Percentiles rank a stretch among this genome's conserved stretches.
phyloP scores from a whole-genome alignment of 805 yeast genomes.

The Soucietia sequanensis region DNA sequence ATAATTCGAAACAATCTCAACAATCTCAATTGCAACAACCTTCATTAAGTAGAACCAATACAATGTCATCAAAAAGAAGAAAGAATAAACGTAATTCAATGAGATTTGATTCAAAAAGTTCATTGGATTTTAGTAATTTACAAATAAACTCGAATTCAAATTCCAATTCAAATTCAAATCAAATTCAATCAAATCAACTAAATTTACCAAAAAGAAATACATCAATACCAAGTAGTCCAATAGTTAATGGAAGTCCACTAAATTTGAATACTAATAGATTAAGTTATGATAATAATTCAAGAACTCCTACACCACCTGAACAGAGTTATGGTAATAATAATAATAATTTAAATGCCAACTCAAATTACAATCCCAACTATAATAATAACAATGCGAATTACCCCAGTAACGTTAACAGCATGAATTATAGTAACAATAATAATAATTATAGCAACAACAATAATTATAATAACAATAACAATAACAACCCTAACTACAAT shows the following conservation, averaged over 20 bases:
- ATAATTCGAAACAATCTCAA: conserved; percentile 3
- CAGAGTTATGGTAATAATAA: conserved; percentile 4
- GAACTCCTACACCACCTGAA: conserved; percentile 29
- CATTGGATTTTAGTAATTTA: conserved; percentile 9
- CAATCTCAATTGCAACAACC: conserved; percentile 4
- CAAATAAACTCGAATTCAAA: background rate
- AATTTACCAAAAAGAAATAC: conserved; percentile 16
- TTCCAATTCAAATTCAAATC: conserved; percentile 11
- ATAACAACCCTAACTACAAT: conserved; percentile 4
- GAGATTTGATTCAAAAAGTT: conserved; percentile 22
- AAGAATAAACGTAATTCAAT: conserved; percentile 35
- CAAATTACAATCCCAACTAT: conserved; percentile 2
- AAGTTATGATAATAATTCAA: conserved; percentile 8
- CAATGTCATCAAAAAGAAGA: conserved; percentile 22
- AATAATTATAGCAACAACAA: conserved; percentile 6
- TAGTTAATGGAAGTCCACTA: background rate
- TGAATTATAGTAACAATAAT: conserved; percentile 1
- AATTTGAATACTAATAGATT: conserved; percentile 1
- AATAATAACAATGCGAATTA: background rate
- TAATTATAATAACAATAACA: conserved; percentile 4
- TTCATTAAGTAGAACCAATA: conserved; percentile 12
- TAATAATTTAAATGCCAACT: conserved; percentile 1
- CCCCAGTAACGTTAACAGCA: conserved; percentile 3
- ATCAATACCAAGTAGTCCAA: background rate
- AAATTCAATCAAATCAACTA: conserved; percentile 17